Evolutionary conservation across 345 rosid species (phyloP), one percentile per base, ranked within the genome.

Genomic region (Eucalyptus erythrocorys): DNA sequence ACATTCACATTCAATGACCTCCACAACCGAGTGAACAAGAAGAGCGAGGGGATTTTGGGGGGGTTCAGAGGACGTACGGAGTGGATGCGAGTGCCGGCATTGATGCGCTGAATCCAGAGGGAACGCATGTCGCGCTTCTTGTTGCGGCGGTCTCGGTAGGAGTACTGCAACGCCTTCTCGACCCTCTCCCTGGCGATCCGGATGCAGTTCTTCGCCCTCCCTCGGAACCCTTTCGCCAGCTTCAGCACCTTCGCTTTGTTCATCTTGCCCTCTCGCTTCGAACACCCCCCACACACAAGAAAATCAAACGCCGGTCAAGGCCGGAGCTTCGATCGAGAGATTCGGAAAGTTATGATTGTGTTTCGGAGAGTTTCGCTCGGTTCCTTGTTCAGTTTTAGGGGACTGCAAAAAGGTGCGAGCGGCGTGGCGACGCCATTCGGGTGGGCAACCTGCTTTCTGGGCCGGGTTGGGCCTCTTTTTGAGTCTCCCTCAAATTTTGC

Each of bases 101-200:
- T 96, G 93, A 97, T 96, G 88, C 98, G 97, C 90, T 97, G 95
- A 89, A 98, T 97, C 99, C 99, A 98, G 90, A 96, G 95, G 87
- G 97, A 94, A 37, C 98, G 96, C 99, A 98, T 98, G 92, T 97
- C 99, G 9, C 99, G 96, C 92, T 97, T 97, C 94, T 97, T 97
- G 94, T 95, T 97, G 90, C 98, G 97, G 37, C 99, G 94, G 88
- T 98, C 99, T 91, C 98, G 94, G 91, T 97, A 97, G 55, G 97
- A 97, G 91, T 96, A 96, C 89, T 96, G 98, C 89, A 97, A 91
- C 26, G 99, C 99, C 93, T 97, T 97, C 97, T 97, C 99, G 10
- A 96, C 99, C 90, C 98, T 94, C 90, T 96, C 99, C 91, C 99
- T 92, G 12, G 99, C 98, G 50, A 97, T 96, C 89, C 97, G 93